Evolutionary conservation across 805 yeast species (phyloP).

Genomic region (Tetrapisispora taiwanensis): DNA sequence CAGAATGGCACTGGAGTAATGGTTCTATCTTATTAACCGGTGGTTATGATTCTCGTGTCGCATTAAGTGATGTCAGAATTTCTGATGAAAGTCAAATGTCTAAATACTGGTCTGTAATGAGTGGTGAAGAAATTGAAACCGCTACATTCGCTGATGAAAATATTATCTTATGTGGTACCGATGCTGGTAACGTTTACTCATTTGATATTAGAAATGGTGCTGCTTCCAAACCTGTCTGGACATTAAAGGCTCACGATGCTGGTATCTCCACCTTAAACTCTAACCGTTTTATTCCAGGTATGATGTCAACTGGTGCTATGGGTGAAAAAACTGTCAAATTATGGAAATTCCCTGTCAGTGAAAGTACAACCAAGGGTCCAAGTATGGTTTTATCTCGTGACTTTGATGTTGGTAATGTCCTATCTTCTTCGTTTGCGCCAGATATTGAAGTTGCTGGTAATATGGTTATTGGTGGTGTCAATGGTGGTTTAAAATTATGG

Average conservation of each 20-base stretch:
- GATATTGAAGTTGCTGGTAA: conserved; percentile 82
- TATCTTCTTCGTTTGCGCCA: conserved; percentile 72
- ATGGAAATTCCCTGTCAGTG: conserved; percentile 60
- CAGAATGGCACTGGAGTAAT: conserved; percentile 73
- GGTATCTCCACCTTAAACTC: conserved; percentile 77
- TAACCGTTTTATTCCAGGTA: conserved; percentile 56
- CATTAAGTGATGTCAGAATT: conserved; percentile 77
- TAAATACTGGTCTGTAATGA: conserved; percentile 50
- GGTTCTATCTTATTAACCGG: conserved; percentile 73
- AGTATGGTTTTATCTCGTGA: conserved; percentile 86
- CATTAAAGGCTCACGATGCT: conserved; percentile 92
- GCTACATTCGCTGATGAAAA: conserved; percentile 58
- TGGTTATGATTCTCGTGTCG: conserved; percentile 81
- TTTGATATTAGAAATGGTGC: conserved; percentile 65
- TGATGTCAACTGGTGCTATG: conserved; percentile 82
- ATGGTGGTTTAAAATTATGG: conserved; percentile 82
- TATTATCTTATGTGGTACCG: conserved; percentile 78
- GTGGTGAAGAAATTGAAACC: conserved; percentile 76
- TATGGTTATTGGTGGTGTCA: conserved; percentile 78
- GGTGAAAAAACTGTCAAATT: conserved; percentile 78
- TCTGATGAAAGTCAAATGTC: conserved; percentile 50
- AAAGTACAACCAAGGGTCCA: conserved; percentile 39
- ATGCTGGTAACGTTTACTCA: conserved; percentile 78
- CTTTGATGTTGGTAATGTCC: conserved; percentile 88
- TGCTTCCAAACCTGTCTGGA: conserved; percentile 71